A percentile compares a stretch with the other conserved stretches of the same genome.
These are phyloP conservation scores for Ascomycota sp. DNA, from an alignment of 2,329 filamentous ascomycete species.

Conservation along the genomic window DNA sequence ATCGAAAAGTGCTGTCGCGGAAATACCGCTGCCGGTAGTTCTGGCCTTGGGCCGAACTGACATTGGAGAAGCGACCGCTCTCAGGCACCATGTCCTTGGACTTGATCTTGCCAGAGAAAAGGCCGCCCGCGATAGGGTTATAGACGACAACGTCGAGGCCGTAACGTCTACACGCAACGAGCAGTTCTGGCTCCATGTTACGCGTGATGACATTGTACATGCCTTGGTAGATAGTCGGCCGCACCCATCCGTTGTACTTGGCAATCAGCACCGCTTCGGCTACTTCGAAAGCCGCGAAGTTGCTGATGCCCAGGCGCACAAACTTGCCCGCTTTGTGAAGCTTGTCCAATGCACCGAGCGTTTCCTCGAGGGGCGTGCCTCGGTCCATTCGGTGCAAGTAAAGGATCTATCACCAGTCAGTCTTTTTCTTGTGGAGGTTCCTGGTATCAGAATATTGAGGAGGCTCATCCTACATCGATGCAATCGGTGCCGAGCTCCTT, in stretches of 20 bases:
- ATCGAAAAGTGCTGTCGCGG: slow-evolving; percentile 40
- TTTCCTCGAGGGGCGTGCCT: slow-evolving; percentile 56
- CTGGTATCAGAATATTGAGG: background rate
- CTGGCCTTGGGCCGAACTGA: slow-evolving; percentile 25
- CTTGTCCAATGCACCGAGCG: slow-evolving; percentile 56
- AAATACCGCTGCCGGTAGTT: slow-evolving; percentile 53
- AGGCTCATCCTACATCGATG: slow-evolving; percentile 37
- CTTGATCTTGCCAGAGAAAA: slow-evolving; percentile 67
- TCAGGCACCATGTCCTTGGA: slow-evolving; percentile 37
- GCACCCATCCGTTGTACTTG: slow-evolving; percentile 61
- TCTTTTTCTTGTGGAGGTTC: background rate
- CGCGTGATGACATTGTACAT: slow-evolving; percentile 76
- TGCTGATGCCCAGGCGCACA: slow-evolving; percentile 57
- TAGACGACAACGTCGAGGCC: slow-evolving; percentile 63
- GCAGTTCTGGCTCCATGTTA: slow-evolving; percentile 53
- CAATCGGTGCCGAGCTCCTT: slow-evolving; percentile 51
- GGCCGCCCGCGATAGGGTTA: slow-evolving; percentile 62
- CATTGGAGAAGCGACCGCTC: slow-evolving; percentile 51
- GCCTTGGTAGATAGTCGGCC: slow-evolving; percentile 66
- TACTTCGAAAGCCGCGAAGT: slow-evolving; percentile 75
- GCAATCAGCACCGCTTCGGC: slow-evolving; percentile 67
- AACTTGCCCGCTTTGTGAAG: slow-evolving; percentile 78
- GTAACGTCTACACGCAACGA: slow-evolving; percentile 54
- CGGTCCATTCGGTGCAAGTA: slow-evolving; percentile 28
- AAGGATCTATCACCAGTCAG: slow-evolving; percentile 10